These are phyloP conservation scores for Debaryomyces robertsiae DNA, from an alignment of 1,139 yeast species.

Conservation along the genomic window DNA sequence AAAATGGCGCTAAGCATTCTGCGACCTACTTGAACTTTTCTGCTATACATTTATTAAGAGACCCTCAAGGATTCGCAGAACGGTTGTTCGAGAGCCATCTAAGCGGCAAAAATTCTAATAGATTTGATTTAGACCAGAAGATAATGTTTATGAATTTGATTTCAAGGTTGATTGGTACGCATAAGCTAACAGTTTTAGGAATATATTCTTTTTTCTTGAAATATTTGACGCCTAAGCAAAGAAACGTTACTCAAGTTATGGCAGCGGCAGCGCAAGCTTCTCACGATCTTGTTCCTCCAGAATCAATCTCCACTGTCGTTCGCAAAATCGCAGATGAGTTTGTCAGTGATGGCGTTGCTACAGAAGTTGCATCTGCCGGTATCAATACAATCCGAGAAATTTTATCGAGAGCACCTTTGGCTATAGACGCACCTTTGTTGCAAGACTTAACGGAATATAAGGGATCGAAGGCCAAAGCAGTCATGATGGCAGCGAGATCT, in stretches of 20 bases:
- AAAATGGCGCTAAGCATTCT: constrained; percentile 49
- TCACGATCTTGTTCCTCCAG: constrained; percentile 97
- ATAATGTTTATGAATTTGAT: constrained; percentile 83
- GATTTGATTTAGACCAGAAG: constrained; percentile 83
- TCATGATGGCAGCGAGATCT: constrained; percentile 92
- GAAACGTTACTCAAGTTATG: constrained; percentile 91
- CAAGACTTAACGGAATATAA: constrained; percentile 90
- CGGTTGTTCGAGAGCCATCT: constrained; percentile 71
- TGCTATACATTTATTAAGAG: constrained; percentile 90
- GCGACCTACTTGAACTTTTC: constrained; percentile 87
- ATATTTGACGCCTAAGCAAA: constrained; percentile 90
- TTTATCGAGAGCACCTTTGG: constrained; percentile 88
- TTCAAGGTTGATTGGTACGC: constrained; percentile 89
- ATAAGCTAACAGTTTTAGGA: constrained; percentile 87
- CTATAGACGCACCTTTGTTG: constrained; percentile 80
- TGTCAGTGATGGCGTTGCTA: constrained; percentile 96
- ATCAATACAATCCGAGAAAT: constrained; percentile 92
- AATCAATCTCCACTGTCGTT: constrained; percentile 72
- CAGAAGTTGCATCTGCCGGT: constrained; percentile 98
- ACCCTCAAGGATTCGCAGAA: constrained; percentile 98
- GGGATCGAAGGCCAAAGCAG: constrained; percentile 92
- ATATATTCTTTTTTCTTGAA: constrained; percentile 85
- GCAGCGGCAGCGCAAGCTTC: constrained; percentile 97
- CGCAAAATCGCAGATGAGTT: constrained; percentile 96
- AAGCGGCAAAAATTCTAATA: constrained; percentile 63